A percentile compares a stretch with the other conserved stretches of the same genome.
phyloP scores from a whole-genome alignment of 225 moss, liverwort and hornwort species.

The Asterella californica region DNA sequence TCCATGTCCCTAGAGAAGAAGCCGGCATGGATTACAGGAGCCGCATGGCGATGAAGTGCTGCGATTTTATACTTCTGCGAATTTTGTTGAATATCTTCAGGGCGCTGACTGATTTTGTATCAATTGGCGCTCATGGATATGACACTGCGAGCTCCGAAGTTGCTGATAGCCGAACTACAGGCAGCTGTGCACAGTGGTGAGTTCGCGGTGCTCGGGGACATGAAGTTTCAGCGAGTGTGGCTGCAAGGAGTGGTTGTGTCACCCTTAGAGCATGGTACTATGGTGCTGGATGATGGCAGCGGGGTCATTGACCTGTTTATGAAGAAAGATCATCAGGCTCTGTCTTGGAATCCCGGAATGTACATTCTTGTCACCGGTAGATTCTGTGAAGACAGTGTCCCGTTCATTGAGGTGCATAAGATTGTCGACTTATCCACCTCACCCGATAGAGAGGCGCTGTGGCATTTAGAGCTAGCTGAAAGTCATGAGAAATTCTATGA shows the following conservation, averaged over 20 bases:
- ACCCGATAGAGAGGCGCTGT: conserved; percentile 64
- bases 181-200: conserved; percentile 12
- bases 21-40: too few relatives aligned
- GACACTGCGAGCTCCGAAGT: conserved; percentile 32
- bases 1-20: too few relatives aligned
- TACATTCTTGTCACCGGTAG: conserved; percentile 52
- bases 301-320: conserved; percentile 63
- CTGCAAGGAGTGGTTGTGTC: conserved; percentile 71
- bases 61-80: too few relatives aligned
- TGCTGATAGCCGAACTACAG: conserved; percentile 36
- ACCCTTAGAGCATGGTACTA: too few relatives aligned
- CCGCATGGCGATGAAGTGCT: too few relatives aligned
- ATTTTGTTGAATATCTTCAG: too few relatives aligned
- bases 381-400: conserved; percentile 24
- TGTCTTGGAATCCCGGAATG: conserved; percentile 56
- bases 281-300: too few relatives aligned
- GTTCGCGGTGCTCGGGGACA: conserved; percentile 22
- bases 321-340: conserved; percentile 31
- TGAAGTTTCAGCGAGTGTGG: conserved; percentile 83
- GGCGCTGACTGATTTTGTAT: too few relatives aligned
- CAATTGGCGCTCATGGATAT: too few relatives aligned
- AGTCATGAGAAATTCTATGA: conserved; percentile 66
- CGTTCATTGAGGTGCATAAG: conserved; percentile 68
- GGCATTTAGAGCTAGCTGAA: conserved; percentile 89
- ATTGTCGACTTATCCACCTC: conserved; percentile 74